phyloP scores from a whole-genome alignment of 441 rosid genomes.

The Mallotus japonicus region DNA sequence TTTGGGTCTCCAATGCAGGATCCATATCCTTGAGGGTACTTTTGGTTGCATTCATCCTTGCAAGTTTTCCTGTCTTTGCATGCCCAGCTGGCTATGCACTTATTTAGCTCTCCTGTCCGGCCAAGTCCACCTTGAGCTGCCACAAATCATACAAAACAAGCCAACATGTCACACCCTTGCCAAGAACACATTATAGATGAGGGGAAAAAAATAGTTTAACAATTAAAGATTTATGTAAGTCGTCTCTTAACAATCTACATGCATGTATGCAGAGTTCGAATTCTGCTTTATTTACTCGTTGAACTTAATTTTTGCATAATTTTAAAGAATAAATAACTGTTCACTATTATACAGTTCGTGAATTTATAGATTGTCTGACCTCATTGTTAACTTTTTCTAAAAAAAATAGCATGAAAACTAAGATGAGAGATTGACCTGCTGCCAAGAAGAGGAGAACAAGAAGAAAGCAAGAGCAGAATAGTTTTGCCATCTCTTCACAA shows the following conservation, averaged over 20 bases:
- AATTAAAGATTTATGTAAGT: not conserved
- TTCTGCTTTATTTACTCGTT: too few relatives aligned
- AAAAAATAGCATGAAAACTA: not conserved
- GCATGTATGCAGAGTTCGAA: too few relatives aligned
- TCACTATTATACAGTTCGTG: too few relatives aligned
- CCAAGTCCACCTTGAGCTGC: conserved; percentile 19
- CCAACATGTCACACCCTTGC: not conserved
- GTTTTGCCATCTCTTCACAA: conserved; percentile 21
- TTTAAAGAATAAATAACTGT: too few relatives aligned
- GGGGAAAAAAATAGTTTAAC: too few relatives aligned
- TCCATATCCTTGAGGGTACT: conserved; percentile 11
- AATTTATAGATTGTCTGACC: too few relatives aligned
- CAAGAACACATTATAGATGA: not conserved
- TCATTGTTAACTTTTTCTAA: not conserved
- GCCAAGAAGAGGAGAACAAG: conserved; percentile 14
- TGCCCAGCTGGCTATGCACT: conserved; percentile 16
- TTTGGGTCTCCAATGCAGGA: conserved; percentile 15
- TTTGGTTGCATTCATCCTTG: conserved; percentile 20
- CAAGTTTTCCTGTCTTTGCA: conserved; percentile 15
- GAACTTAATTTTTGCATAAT: too few relatives aligned
- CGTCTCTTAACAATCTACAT: too few relatives aligned
- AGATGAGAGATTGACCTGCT: conserved; percentile 12
- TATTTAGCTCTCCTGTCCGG: not conserved
- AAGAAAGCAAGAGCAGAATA: conserved; percentile 12
- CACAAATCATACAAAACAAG: not conserved